Evolutionary conservation across 83 land plant species (phyloP).

Genomic region (Thuja plicata): DNA sequence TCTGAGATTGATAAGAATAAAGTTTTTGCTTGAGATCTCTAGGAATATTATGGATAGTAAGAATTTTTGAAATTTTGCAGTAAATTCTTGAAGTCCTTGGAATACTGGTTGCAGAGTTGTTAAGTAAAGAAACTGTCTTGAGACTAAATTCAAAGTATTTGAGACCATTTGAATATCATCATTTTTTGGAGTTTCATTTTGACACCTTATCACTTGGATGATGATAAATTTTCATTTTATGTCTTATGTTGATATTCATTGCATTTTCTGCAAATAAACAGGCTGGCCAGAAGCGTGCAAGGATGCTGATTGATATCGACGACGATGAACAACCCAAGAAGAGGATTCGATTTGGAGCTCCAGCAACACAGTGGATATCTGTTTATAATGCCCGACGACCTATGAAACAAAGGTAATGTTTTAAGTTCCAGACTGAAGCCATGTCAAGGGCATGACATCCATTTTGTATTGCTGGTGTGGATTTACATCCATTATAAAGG

Average conservation of each 20-base stretch:
- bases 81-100: not conserved
- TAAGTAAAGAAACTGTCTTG: not conserved
- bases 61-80: not conserved
- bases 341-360: conserved; percentile 69
- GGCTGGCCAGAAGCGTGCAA: conserved; percentile 75
- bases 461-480: not conserved
- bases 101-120: not conserved
- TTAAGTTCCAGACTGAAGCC: conserved; percentile 20
- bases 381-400: conserved; percentile 75
- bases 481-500: not conserved
- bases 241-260: not conserved
- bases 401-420: conserved; percentile 72
- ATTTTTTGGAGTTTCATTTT: not conserved
- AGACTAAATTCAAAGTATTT: not conserved
- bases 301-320: conserved; percentile 51
- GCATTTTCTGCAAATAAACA: conserved; percentile 11
- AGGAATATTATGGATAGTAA: not conserved
- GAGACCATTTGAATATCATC: not conserved
- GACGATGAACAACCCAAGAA: conserved; percentile 81
- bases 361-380: conserved; percentile 83
- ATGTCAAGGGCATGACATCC: conserved; percentile 16
- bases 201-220: not conserved
- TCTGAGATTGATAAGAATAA: not conserved
- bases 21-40: not conserved
- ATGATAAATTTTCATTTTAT: not conserved